phyloP scores from a whole-genome alignment of 2,329 filamentous ascomycete species.

The Clarireedia sp. region DNA sequence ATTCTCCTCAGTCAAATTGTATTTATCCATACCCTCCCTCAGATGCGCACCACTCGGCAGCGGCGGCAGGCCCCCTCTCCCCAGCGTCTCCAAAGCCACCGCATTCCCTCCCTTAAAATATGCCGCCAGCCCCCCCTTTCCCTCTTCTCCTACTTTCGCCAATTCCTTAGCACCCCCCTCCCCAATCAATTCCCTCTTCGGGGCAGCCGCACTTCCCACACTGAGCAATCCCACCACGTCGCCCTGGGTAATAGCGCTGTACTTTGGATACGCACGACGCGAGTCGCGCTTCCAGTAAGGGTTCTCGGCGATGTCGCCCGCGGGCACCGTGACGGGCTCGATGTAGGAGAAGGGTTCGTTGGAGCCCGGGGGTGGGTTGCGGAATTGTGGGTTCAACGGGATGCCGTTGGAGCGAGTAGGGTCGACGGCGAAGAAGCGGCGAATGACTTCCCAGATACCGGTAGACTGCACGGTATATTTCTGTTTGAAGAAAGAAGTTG shows the following conservation, averaged over 20 bases:
- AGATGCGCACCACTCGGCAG: constrained; percentile 57
- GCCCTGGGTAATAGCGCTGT: constrained; percentile 72
- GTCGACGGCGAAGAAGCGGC: constrained; percentile 71
- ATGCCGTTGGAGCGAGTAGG: constrained; percentile 84
- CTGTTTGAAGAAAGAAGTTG: constrained; percentile 40
- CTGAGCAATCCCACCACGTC: constrained; percentile 79
- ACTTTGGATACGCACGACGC: constrained; percentile 72
- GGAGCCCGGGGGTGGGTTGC: constrained; percentile 72
- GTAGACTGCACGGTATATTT: constrained; percentile 93
- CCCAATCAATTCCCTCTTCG: constrained; percentile 77
- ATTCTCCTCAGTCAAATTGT: constrained; percentile 56
- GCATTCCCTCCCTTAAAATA: constrained; percentile 60
- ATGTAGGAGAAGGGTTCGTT: constrained; percentile 65
- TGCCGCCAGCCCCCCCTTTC: constrained; percentile 62
- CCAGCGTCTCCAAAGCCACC: constrained; percentile 53
- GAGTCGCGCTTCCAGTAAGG: constrained; percentile 93
- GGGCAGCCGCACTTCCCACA: constrained; percentile 72
- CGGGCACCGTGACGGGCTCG: constrained; percentile 77
- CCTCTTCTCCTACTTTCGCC: constrained; percentile 67
- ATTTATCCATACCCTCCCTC: constrained; percentile 56
- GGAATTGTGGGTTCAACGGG: constrained; percentile 87
- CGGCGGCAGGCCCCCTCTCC: constrained; percentile 77
- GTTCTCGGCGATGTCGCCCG: constrained; percentile 82
- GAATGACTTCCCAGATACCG: constrained; percentile 81
- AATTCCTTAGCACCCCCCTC: constrained; percentile 66